Evolutionary conservation across 768 basidiomycete species (phyloP).

Genomic region (Neoboletus magnificus): DNA sequence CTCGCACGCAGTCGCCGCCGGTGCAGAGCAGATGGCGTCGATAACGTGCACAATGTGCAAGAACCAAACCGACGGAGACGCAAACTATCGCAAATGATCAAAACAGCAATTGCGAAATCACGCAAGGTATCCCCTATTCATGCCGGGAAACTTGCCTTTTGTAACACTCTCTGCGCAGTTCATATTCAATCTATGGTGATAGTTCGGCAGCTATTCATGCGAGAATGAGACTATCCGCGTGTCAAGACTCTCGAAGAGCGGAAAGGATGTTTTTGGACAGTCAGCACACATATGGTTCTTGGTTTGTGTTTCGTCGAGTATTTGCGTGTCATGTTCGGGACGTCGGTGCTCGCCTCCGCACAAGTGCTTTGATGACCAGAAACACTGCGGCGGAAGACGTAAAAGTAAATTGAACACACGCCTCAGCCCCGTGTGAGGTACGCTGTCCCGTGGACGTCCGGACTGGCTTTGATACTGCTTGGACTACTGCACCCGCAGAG

Average conservation of each 20-base stretch:
- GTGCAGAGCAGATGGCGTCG: not conserved
- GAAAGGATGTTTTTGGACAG: conserved; percentile 6
- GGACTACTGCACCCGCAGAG: conserved; percentile 20
- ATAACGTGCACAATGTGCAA: conserved; percentile 1
- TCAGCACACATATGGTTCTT: conserved; percentile 12
- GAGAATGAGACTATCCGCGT: not conserved
- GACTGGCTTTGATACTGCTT: conserved; percentile 19
- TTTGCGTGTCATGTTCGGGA: conserved; percentile 21
- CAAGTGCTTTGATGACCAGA: conserved; percentile 9
- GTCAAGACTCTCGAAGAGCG: conserved; percentile 2
- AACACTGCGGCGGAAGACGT: conserved; percentile 1
- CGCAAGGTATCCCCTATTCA: conserved; percentile 20
- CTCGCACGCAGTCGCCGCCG: conserved; percentile 1
- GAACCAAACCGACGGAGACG: conserved; percentile 7
- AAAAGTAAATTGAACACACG: conserved; percentile 6
- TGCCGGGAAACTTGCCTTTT: conserved; percentile 16
- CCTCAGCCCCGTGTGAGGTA: conserved; percentile 8
- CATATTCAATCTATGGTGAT: conserved; percentile 21
- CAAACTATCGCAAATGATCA: conserved; percentile 19
- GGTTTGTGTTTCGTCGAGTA: conserved; percentile 18
- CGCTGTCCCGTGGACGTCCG: not conserved
- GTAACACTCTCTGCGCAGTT: conserved; percentile 22
- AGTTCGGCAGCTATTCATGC: conserved; percentile 3
- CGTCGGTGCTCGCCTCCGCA: conserved; percentile 4
- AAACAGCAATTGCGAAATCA: conserved; percentile 19